These are phyloP conservation scores for Liquidambar formosana DNA, from an alignment of 164 flowering plant species.

Conservation along the genomic window DNA sequence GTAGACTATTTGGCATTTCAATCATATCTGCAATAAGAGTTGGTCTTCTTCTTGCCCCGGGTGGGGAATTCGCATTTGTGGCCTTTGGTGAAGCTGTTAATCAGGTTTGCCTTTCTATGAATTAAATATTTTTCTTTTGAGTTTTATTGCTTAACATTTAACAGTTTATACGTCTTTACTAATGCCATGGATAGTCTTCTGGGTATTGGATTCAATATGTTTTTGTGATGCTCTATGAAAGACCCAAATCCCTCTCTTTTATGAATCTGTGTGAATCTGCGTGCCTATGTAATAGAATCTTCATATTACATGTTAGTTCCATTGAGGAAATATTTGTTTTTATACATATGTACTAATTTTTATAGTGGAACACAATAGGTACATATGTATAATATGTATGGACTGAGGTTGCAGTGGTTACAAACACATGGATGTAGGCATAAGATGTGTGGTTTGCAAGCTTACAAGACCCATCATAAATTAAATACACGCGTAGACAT, in stretches of 20 bases:
- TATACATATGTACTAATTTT: too few species aligned
- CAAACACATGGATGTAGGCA: too few species aligned
- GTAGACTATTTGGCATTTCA: conserved; percentile 85
- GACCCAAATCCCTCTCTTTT: background rate
- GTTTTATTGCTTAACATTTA: background rate
- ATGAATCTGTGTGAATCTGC: background rate
- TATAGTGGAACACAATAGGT: too few species aligned
- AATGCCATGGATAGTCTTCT: background rate
- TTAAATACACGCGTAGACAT: too few species aligned
- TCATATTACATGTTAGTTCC: background rate
- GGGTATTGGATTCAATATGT: background rate
- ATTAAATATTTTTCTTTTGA: conserved; percentile 3
- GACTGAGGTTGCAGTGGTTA: too few species aligned
- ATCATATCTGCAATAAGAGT: conserved; percentile 86
- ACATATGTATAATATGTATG: too few species aligned
- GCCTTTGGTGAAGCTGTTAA: conserved; percentile 99
- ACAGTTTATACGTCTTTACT: background rate
- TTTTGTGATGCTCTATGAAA: background rate
- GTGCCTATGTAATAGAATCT: background rate
- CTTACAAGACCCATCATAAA: too few species aligned
- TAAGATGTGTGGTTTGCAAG: too few species aligned
- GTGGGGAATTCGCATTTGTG: conserved; percentile 99
- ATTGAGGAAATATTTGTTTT: background rate
- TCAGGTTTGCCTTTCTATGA: conserved; percentile 58
- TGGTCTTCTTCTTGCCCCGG: conserved; percentile 99